phyloP scores from a whole-genome alignment of 1,284 basidiomycete genomes.

The Ceratobasidium sp. region DNA sequence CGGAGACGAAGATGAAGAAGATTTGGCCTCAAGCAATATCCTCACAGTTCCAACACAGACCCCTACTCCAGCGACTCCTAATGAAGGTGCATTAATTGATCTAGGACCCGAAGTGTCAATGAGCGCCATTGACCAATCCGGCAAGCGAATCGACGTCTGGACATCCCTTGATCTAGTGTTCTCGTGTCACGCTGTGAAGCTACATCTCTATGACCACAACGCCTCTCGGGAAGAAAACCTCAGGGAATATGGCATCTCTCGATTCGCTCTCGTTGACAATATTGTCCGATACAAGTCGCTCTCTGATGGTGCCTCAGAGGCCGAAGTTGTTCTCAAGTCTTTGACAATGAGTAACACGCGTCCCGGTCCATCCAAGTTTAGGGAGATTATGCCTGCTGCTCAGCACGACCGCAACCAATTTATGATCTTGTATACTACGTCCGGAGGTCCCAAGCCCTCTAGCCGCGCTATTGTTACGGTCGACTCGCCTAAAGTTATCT shows the following conservation, averaged over 20 bases:
- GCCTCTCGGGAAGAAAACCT: conserved; percentile 74
- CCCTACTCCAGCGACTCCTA: conserved; percentile 38
- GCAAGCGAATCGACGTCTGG: conserved; percentile 59
- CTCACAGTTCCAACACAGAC: conserved; percentile 29
- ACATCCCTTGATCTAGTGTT: conserved; percentile 84
- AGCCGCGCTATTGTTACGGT: conserved; percentile 88
- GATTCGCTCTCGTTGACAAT: conserved; percentile 87
- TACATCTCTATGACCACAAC: conserved; percentile 89
- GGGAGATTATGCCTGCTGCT: conserved; percentile 95
- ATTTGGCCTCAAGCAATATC: conserved; percentile 29
- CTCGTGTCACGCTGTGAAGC: conserved; percentile 78
- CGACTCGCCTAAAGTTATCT: conserved; percentile 94
- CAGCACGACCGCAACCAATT: conserved; percentile 88
- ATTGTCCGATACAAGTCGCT: conserved; percentile 87
- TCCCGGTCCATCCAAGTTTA: conserved; percentile 85
- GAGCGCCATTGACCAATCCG: conserved; percentile 51
- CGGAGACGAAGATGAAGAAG: conserved; percentile 53
- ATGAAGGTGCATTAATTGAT: conserved; percentile 54
- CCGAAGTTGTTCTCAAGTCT: conserved; percentile 89
- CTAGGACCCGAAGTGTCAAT: conserved; percentile 64
- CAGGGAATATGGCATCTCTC: conserved; percentile 85
- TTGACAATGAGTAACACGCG: conserved; percentile 93
- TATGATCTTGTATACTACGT: conserved; percentile 90
- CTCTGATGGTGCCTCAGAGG: conserved; percentile 86
- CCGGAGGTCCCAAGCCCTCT: conserved; percentile 70